phyloP scores from a whole-genome alignment of 2,329 filamentous ascomycete genomes.

The Xylariaceae sp. region DNA sequence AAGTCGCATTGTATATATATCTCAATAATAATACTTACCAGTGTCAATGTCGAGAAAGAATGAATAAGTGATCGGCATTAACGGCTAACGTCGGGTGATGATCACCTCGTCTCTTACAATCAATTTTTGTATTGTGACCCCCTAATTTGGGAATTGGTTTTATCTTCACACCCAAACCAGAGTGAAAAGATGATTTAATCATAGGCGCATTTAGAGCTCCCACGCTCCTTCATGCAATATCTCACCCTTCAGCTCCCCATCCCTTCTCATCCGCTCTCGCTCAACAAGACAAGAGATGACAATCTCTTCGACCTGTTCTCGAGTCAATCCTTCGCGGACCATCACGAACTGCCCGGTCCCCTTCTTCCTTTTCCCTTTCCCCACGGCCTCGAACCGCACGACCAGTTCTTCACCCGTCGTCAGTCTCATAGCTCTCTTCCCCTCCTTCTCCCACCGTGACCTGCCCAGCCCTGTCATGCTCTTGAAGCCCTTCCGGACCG shows the following conservation, averaged over 20 bases:
- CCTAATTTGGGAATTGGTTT: too few species aligned
- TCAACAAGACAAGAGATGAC: slow-evolving; percentile 14
- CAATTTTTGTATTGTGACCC: too few species aligned
- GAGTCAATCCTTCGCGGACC: slow-evolving; percentile 1
- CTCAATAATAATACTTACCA: too few species aligned
- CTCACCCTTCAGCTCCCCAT: slow-evolving; percentile 14
- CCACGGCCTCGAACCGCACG: slow-evolving; percentile 10
- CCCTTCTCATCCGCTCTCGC: slow-evolving; percentile 15
- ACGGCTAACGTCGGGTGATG: too few species aligned
- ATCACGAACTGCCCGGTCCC: slow-evolving; percentile 13
- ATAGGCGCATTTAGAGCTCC: slow-evolving; percentile 15
- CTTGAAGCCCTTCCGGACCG: too few species aligned
- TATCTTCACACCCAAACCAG: too few species aligned
- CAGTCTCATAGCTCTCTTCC: slow-evolving; percentile 12
- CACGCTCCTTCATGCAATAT: slow-evolving; percentile 14
- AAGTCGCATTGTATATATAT: too few species aligned
- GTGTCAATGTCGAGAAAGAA: too few species aligned
- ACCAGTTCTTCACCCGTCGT: slow-evolving; percentile 9
- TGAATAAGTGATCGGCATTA: too few species aligned
- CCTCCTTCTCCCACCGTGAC: slow-evolving; percentile 12
- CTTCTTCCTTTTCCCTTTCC: slow-evolving; percentile 6
- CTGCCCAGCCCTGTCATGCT: slow-evolving; percentile 14
- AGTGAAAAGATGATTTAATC: too few species aligned
- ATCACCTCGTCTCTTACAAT: too few species aligned
- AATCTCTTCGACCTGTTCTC: slow-evolving; percentile 14